Base-by-base conservation (phyloP, 2,329 filamentous ascomycete species). In the Metarhizium album region DNA sequence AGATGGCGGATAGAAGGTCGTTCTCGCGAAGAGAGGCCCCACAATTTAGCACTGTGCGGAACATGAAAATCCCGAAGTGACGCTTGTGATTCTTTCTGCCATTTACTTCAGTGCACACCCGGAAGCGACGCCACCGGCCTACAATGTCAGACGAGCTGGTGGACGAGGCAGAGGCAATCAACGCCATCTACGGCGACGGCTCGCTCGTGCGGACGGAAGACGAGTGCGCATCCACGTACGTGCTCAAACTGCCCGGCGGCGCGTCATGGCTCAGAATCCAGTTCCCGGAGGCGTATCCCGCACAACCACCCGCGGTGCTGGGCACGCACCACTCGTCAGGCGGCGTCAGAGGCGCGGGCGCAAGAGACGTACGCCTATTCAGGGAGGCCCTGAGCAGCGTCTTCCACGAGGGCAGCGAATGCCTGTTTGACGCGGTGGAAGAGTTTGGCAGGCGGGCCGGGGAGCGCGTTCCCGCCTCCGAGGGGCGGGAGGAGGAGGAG, bases 401-500 rank as follows among this genome's bases (percentile, higher is more conserved):
- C 4, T 95, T 84, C 65, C 74, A 78, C 48, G 78, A 82, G 0
- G 90, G 89, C 0, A 77, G 81, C 48, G 89, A 95, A 22, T 96
- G 90, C 61, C 71, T 98, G 3, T 98, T 90, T 60, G 91, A 96
- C 63, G 77, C 94, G n/a, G 76, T 96, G 37, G 90, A 95, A 60
- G 84, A 87, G 61, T 70, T 86, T 56, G 74, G 70, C 51, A 71
- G 75, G 48, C 60, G 71, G 20, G 64, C 65, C 2, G 67, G 70
- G 50, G 65, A 69, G 45, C 54, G 51, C 13, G 43, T 45, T 4
- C 55, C 45, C 27, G 62, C 61, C 23, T 58, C 57, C 7, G 58
- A 47, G 40, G 18, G 8, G 9, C 13, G 20, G 31, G 14, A 45
- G 23, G 33, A 16, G 16, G 22, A 7, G 29, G 16, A 1, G 40